phyloP scores from a whole-genome alignment of 1,139 yeast genomes.

The Kurtzmaniella quercitrusa region DNA sequence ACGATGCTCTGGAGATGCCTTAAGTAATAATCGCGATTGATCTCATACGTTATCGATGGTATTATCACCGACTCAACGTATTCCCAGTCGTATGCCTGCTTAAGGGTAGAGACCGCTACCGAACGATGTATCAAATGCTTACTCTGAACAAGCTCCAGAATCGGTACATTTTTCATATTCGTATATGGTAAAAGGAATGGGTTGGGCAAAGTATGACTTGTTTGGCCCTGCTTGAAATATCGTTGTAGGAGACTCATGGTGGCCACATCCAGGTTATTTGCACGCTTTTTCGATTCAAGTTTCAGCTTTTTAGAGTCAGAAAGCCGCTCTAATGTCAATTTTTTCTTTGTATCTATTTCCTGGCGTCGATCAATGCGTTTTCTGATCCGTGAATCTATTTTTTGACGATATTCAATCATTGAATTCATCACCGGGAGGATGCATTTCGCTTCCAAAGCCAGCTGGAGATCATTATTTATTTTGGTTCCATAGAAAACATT shows the following conservation, averaged over 20 bases:
- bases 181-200: conserved; percentile 35
- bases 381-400: neutral
- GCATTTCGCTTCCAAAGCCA: neutral
- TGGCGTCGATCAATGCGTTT: neutral
- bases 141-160: conserved; percentile 8
- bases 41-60: conserved; percentile 34
- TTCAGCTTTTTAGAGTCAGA: conserved; percentile 6
- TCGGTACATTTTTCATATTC: conserved; percentile 9
- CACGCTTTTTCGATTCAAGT: conserved; percentile 5
- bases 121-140: conserved; percentile 19
- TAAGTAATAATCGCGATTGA: conserved; percentile 27
- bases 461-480: neutral
- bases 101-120: conserved; percentile 14
- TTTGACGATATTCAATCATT: neutral
- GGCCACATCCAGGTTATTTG: conserved; percentile 10
- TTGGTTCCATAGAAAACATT: neutral
- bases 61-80: conserved; percentile 32
- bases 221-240: conserved; percentile 28
- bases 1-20: conserved; percentile 15
- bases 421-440: neutral
- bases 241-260: conserved; percentile 17
- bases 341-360: neutral
- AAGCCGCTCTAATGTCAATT: neutral
- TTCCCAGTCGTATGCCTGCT: conserved; percentile 30
- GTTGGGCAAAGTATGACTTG: conserved; percentile 23